These are phyloP conservation scores for Paramecium octaurelia DNA, from an alignment of 73 alveolate genomes.

Conservation along the genomic window DNA sequence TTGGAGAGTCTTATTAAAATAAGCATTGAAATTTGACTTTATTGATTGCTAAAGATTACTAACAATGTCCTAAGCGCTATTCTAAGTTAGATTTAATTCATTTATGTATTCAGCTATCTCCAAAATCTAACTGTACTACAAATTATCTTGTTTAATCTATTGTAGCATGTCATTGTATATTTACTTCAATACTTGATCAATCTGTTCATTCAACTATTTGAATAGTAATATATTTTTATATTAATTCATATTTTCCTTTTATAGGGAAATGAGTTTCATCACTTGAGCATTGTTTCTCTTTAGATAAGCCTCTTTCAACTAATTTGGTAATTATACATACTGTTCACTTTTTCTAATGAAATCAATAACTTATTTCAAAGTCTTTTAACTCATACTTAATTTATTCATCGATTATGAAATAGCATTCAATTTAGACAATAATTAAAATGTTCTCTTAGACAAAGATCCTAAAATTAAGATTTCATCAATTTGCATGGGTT, in stretches of 20 bases:
- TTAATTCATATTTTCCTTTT: background rate
- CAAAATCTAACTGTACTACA: background rate
- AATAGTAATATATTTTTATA: background rate
- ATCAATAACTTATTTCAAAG: background rate
- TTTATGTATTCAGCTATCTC: background rate
- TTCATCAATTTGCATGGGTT: background rate
- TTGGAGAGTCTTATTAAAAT: background rate
- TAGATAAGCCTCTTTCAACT: background rate
- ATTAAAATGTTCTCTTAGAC: background rate
- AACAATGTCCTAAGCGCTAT: background rate
- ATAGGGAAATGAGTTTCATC: background rate
- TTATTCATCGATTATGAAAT: background rate
- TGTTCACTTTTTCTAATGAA: background rate
- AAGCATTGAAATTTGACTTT: background rate
- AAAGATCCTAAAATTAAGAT: background rate
- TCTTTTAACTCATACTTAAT: background rate
- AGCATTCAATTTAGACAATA: background rate
- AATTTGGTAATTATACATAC: background rate
- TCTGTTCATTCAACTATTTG: background rate
- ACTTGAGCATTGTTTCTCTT: constrained; percentile 14
- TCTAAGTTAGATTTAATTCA: background rate
- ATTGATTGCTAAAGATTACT: background rate
- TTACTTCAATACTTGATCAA: background rate
- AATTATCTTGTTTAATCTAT: background rate
- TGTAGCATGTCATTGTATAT: background rate